Base-by-base conservation (phyloP, 768 basidiomycete genomes). In the Pleurotus eryngii region DNA sequence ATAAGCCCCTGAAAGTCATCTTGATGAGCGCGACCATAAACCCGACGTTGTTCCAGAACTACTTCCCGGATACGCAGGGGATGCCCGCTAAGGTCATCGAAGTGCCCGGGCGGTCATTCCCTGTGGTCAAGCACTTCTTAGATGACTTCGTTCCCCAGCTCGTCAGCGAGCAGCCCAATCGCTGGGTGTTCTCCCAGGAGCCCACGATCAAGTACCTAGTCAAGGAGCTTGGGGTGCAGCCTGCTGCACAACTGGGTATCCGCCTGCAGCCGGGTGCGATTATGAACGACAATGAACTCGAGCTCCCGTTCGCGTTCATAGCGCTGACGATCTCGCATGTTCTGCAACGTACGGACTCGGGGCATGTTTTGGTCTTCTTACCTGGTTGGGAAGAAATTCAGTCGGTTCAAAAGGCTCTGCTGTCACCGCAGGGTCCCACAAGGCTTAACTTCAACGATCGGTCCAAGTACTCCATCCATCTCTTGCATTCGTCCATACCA, bases 1-100 rank as follows among this genome's bases (percentile, higher is more conserved):
- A 82, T 9, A 82, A 86, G 47, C 86, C 90, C 2, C 72, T 98
- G 70, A 95, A 94, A 70, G 78, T 98, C 61, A 73, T 97, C 43
- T 81, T 98, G 56, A 97, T 98, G 95, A 95, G 92, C 65, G 95
- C 95, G 7, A 98, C 95, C 45, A 92, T 98, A 67, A 92, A 97
- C 64, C 90, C 95, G 7, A 82, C 82, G 0, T 79, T 96, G 22
- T 98, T 97, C 81, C 87, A 90, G 66, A 74, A 80, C 9, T 98
- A 98, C 74, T 98, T 98, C 76, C 74, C 77, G 6, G 83, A 89
- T 64, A 74, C 81, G 15, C 59, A 71, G 0, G 85, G 84, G 18
- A 66, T 73, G 12, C 85, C 82, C 2, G 89, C 92, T 0, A 77
- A 80, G 17, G 82, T 91, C 14, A 79, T 93, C 38, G 87, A 92